Conservation (phyloP, 257 asterid genomes). For the Solanum ahanhuiri region DNA sequence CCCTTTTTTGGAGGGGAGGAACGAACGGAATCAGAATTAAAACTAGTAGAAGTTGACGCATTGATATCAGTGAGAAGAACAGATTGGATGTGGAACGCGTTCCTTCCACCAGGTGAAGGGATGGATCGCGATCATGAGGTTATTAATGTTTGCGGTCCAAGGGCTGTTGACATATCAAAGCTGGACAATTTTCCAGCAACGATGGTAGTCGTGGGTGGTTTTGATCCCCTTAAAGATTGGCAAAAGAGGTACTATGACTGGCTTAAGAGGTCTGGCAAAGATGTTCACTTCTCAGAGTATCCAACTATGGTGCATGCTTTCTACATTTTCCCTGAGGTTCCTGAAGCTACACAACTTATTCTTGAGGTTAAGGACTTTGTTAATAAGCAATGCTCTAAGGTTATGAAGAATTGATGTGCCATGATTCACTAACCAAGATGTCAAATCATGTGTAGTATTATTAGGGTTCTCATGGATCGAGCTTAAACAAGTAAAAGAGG, state of each 20-base stretch:
- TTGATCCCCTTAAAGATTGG: constrained; percentile 66
- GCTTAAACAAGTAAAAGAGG: not conserved
- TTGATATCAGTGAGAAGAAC: constrained; percentile 27
- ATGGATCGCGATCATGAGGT: constrained; percentile 46
- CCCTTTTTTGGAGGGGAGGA: constrained; percentile 67
- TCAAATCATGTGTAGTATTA: not conserved
- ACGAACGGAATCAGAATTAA: constrained; percentile 42
- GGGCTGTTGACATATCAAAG: constrained; percentile 45
- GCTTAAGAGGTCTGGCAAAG: constrained; percentile 51
- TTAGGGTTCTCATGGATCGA: constrained; percentile 16
- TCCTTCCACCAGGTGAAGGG: constrained; percentile 27
- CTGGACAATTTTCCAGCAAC: constrained; percentile 47
- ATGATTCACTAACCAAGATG: not conserved
- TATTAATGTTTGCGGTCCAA: constrained; percentile 66
- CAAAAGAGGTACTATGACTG: constrained; percentile 54
- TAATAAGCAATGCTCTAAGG: constrained; percentile 25
- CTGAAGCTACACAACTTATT: constrained; percentile 44
- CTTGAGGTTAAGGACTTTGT: constrained; percentile 29
- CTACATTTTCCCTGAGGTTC: constrained; percentile 48
- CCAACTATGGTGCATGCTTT: constrained; percentile 70
- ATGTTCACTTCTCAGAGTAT: constrained; percentile 42
- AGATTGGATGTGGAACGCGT: constrained; percentile 63
- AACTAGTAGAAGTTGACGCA: constrained; percentile 22
- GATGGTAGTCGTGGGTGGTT: constrained; percentile 56
- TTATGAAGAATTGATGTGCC: not conserved